Base-by-base conservation (phyloP, 176 grass and related monocot genomes). In the Tillandsia fasciculata region DNA sequence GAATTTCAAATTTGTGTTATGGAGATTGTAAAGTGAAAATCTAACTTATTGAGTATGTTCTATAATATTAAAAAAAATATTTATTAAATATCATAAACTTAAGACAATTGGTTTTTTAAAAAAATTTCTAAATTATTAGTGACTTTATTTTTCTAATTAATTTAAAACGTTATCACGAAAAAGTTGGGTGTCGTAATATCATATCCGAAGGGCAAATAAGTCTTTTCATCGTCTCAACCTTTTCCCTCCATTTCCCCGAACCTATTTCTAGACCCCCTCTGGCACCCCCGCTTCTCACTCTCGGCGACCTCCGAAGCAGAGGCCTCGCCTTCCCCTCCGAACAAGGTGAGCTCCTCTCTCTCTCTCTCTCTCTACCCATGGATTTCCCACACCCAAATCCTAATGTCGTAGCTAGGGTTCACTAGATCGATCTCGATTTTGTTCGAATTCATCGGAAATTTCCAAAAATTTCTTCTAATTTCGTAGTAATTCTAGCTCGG, bases 391-490 rank as follows among this genome's bases (percentile, higher is more conserved):
- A n/a, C 54, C 9, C 7, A 18, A 61, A 61, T 61, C 56, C 3
- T 18, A 22, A 18, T 61, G 4, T 20, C 17, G 12, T 15, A 2
- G 17, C 15, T 18, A 23, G 22, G 15, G 56, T n/a, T 9, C 18
- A 18, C 56, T 61, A 3, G n/a, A 61, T 61, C 22, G 56, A 23
- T 61, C 56, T 61, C 15, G 22, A 59, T 59, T 59, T 59, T 42
- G 3, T 18, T 59, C 4, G 6, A 22, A 59, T 59, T 59, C 54
- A 22, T 59, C 17, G 17, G 0, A 59, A 61, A 18, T 20, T 15
- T 59, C 6, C 52, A 56, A 12, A 56, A 13, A 12, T 56, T 64
- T 58, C 84, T 72, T 24, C 71, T 76, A 66, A 64, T 64, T 64
- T 18, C 15, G 10, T 13, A 56, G 13, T 56, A 56, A 56, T 56